Percentiles rank a stretch among this genome's conserved stretches.
phyloP scores from a whole-genome alignment of 306 rosid genomes.

The Benincasa hispida region DNA sequence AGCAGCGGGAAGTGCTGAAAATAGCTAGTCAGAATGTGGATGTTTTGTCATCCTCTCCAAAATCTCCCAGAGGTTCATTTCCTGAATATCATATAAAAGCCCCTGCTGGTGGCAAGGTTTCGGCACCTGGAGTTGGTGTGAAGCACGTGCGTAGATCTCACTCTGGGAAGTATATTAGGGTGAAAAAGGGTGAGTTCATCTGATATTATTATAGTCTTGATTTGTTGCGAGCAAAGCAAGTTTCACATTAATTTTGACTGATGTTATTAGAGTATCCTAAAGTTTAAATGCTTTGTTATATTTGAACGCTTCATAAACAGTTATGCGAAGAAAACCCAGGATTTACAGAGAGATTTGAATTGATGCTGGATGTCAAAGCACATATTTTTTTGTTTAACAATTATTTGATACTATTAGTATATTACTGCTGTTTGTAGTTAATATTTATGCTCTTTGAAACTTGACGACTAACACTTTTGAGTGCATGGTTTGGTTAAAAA shows the following conservation, averaged over 20 bases:
- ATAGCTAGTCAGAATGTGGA: slow-evolving; percentile 69
- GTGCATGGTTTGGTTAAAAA: neutral
- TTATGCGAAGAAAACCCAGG: neutral
- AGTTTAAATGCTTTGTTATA: neutral
- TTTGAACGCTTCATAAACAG: neutral
- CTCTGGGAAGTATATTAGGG: slow-evolving; percentile 73
- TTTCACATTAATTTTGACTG: neutral
- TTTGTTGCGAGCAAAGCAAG: neutral
- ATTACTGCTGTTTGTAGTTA: neutral
- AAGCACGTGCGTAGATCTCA: slow-evolving; percentile 78
- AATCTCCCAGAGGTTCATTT: slow-evolving; percentile 63
- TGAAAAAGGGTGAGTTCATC: slow-evolving; percentile 65
- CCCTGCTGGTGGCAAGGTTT: slow-evolving; percentile 70
- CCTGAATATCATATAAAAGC: slow-evolving; percentile 69
- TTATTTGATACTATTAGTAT: neutral
- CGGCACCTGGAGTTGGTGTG: slow-evolving; percentile 59
- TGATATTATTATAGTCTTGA: neutral
- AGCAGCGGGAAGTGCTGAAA: slow-evolving; percentile 73
- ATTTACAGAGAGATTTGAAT: neutral
- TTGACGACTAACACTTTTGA: neutral
- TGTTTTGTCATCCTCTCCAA: slow-evolving; percentile 70
- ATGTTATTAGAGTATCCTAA: neutral
- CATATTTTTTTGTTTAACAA: neutral
- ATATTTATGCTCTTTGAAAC: neutral
- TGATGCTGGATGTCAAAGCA: neutral